Base-by-base conservation (phyloP, 257 asterid genomes). In the Solanum medicagineum region DNA sequence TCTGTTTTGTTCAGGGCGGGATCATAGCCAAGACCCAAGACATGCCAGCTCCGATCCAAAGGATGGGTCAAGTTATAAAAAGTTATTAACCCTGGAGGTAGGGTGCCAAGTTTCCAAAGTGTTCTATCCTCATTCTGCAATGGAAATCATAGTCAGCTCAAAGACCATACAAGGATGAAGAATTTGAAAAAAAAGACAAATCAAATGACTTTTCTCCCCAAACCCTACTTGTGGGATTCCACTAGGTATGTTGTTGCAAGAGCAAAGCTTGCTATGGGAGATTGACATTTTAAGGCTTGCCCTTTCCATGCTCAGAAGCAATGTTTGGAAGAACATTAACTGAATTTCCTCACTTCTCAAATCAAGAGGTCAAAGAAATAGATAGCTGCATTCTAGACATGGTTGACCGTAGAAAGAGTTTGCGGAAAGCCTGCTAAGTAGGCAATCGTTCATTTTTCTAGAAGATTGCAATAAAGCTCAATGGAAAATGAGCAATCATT, bases 81-180 rank as follows among this genome's bases (percentile, higher is more conserved):
- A 32, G 99, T 96, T 57, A 96, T 96, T 88, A 96, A 88, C 59
- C 99, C 99, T 0, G 98, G 98, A 60, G 99, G 99, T 86, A 96
- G 88, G 0, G 99, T 94, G 8, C 99, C 99, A 53, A 96, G 98
- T 85, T 96, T 96, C 99, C 99, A 96, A 44, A 96, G 98, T 47
- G 95, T 93, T 91, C 98, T 91, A 83, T 93, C 95, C 89, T 93
- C 98, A 60, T 96, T 96, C 98, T 95, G 97, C 88, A 92, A 82
- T 71, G 62, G 66, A 74, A 83, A 56, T 60, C 32, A 42, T 47
- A 49, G 57, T 79, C 54, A 62, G 63, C 65, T 79, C n/a, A 32
- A 70, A 55, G 59, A 45, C 51, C 12, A 73, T 9, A 40, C 45
- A 56, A 71, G 54, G 26, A 24, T 71, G 56, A 29, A 84, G 26